Evolutionary conservation across 2,329 filamentous ascomycete species (phyloP).

Genomic region (Claviceps africana): DNA sequence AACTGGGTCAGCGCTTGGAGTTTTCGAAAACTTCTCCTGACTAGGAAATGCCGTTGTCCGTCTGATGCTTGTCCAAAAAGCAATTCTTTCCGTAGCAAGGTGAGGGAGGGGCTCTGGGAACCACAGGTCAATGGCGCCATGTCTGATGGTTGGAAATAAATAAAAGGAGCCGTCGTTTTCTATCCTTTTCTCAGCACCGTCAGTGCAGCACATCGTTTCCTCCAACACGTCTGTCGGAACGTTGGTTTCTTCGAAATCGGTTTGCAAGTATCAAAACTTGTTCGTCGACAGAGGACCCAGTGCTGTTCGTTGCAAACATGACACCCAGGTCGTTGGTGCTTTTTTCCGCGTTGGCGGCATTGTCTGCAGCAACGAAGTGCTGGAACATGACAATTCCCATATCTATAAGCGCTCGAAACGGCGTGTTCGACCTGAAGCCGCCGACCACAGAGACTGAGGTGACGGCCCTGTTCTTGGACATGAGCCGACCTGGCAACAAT

Average conservation of each 20-base stretch:
- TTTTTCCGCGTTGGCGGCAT: conserved; percentile 13
- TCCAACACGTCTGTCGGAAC: background rate
- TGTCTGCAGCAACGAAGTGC: conserved; percentile 24
- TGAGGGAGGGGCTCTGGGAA: background rate
- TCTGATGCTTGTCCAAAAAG: background rate
- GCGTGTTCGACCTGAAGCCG: conserved; percentile 33
- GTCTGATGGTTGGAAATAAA: background rate
- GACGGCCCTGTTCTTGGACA: conserved; percentile 37
- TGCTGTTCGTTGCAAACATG: background rate
- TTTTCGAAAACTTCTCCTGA: background rate
- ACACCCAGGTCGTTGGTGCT: conserved; percentile 4
- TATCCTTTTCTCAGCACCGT: background rate
- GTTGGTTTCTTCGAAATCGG: background rate
- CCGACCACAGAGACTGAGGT: conserved; percentile 41
- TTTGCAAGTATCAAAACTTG: background rate
- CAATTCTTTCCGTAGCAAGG: background rate
- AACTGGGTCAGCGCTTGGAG: background rate
- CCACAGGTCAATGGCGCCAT: background rate
- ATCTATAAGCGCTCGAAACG: conserved; percentile 38
- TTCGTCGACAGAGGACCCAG: background rate
- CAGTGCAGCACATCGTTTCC: background rate
- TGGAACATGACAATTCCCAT: conserved; percentile 42
- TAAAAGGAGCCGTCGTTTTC: background rate
- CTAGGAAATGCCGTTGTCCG: background rate
- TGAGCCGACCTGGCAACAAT: conserved; percentile 36